Evolutionary conservation across 148 eudicot genomes (phyloP).

Genomic region (Dysphania ambrosioides): DNA sequence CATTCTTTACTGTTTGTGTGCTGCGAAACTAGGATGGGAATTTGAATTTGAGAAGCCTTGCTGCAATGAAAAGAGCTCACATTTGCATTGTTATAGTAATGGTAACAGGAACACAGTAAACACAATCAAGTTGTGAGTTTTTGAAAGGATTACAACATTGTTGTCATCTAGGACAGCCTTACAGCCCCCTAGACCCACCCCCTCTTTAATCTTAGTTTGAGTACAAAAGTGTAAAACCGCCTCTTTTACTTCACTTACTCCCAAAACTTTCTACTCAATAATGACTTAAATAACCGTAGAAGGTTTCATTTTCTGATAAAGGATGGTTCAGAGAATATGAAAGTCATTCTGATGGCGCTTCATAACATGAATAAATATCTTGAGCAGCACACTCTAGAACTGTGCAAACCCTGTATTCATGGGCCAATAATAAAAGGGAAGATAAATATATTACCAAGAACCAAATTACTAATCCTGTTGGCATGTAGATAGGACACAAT

Average conservation of each 20-base stretch:
- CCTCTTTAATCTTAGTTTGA: not conserved
- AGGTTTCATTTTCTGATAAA: not conserved
- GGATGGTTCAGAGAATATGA: not conserved
- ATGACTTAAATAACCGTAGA: not conserved
- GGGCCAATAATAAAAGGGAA: not conserved
- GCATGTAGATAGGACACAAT: not conserved
- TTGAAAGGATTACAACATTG: not conserved
- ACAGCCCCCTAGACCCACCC: not conserved
- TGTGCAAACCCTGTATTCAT: not conserved
- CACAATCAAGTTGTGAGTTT: not conserved
- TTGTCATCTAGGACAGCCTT: not conserved
- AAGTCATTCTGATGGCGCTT: not conserved
- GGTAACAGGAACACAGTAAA: not conserved
- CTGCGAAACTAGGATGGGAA: not conserved
- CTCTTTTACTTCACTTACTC: not conserved
- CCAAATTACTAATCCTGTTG: not conserved
- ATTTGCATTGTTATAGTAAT: not conserved
- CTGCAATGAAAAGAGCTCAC: not conserved
- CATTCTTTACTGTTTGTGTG: not conserved
- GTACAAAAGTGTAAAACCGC: not conserved
- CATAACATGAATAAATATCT: not conserved
- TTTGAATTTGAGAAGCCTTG: not conserved
- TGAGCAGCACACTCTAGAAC: not conserved
- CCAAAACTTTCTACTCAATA: not conserved
- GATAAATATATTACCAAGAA: not conserved